These are phyloP conservation scores for Petunia hybrid DNA, from an alignment of 305 asterid genomes.

Conservation along the genomic window DNA sequence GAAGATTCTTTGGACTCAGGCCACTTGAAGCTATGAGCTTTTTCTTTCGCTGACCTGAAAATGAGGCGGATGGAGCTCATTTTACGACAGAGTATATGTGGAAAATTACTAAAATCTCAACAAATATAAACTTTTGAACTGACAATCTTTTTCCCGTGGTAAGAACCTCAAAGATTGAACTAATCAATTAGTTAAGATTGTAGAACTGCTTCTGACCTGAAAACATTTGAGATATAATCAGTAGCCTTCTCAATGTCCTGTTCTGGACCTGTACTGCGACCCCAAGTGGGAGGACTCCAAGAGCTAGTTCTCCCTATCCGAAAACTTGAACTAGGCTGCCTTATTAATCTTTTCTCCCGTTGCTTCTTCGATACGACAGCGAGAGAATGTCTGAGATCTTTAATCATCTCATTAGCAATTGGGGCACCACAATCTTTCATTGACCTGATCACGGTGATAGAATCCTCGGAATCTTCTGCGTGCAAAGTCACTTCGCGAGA, in stretches of 20 bases:
- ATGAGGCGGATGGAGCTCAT: background rate
- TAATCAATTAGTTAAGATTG: background rate
- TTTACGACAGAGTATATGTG: slow-evolving; percentile 36
- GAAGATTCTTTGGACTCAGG: slow-evolving; percentile 22
- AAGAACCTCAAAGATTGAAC: background rate
- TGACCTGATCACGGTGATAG: slow-evolving; percentile 62
- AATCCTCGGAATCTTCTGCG: slow-evolving; percentile 80
- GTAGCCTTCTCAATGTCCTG: slow-evolving; percentile 48
- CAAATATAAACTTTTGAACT: background rate
- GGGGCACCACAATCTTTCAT: slow-evolving; percentile 83
- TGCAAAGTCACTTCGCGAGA: slow-evolving; percentile 69
- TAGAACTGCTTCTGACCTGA: background rate
- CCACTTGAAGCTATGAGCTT: slow-evolving; percentile 59
- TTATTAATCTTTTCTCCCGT: slow-evolving; percentile 62
- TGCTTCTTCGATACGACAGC: slow-evolving; percentile 60
- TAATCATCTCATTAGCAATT: slow-evolving; percentile 76
- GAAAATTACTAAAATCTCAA: background rate
- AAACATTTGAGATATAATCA: slow-evolving; percentile 44
- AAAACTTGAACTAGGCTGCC: slow-evolving; percentile 53
- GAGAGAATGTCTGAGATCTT: slow-evolving; percentile 67
- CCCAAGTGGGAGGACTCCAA: slow-evolving; percentile 75
- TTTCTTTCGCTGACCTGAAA: slow-evolving; percentile 65
- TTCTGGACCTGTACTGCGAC: slow-evolving; percentile 46
- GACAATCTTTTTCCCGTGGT: background rate
- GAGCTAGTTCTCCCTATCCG: slow-evolving; percentile 62